A percentile compares a stretch with the other conserved stretches of the same genome.
Evolutionary conservation across 345 rosid genomes (phyloP).

Genomic region (Litchi chinensis): DNA sequence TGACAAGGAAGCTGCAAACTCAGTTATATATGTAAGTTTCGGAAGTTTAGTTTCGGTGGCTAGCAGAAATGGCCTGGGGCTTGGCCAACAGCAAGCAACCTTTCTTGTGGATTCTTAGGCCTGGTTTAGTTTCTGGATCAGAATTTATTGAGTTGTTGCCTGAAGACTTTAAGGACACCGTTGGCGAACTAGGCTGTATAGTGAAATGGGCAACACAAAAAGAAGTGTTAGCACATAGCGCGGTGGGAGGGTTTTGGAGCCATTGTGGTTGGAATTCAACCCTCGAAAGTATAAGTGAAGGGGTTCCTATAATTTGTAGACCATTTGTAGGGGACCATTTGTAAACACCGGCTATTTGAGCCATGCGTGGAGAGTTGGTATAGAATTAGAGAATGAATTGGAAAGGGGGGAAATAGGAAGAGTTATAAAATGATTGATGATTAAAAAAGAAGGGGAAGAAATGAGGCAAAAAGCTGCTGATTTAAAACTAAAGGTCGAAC

Average conservation of each 20-base stretch:
- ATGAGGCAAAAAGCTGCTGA: constrained; percentile 16
- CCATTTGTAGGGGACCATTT: constrained; percentile 35
- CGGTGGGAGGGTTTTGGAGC: constrained; percentile 39
- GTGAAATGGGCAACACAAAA: constrained; percentile 39
- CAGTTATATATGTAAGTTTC: constrained; percentile 31
- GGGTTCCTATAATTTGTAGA: constrained; percentile 29
- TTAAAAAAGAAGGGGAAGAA: background rate
- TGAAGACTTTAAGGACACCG: constrained; percentile 7
- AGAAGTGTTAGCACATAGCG: constrained; percentile 31
- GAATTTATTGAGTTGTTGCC: constrained; percentile 19
- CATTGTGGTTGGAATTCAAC: constrained; percentile 46
- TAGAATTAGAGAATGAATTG: no score
- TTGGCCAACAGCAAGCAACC: constrained; percentile 28
- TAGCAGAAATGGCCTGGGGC: constrained; percentile 30
- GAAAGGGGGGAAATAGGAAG: no score
- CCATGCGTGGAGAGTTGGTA: constrained; percentile 18
- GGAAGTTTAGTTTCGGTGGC: constrained; percentile 29
- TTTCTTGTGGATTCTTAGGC: constrained; percentile 38
- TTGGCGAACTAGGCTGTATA: constrained; percentile 26
- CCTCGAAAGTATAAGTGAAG: constrained; percentile 29
- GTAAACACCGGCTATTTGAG: constrained; percentile 17
- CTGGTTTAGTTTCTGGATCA: constrained; percentile 16
- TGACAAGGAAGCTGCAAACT: constrained; percentile 21
- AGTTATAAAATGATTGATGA: no score
- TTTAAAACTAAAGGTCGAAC: constrained; percentile 19